phyloP scores from a whole-genome alignment of 2,329 filamentous ascomycete species.

The Penicillium sp. region DNA sequence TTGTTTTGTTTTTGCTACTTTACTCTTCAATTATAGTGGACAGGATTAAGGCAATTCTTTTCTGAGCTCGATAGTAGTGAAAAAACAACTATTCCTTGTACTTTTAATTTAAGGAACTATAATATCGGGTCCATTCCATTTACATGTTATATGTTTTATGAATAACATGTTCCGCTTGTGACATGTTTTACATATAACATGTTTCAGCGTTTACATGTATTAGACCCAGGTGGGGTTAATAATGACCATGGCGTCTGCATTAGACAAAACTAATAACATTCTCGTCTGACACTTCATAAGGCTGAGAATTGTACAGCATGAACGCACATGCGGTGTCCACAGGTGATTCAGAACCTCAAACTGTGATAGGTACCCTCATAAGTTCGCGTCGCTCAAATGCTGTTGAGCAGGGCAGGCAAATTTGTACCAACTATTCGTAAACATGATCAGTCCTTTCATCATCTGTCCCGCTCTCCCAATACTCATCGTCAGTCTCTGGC shows the following conservation, averaged over 20 bases:
- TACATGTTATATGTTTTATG: neutral
- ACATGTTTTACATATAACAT: conserved; percentile 1
- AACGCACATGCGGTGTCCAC: no score
- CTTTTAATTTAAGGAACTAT: neutral
- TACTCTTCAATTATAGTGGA: neutral
- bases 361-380: no score
- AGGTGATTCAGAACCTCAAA: no score
- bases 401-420: no score
- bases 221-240: neutral
- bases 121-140: neutral
- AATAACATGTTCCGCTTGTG: neutral
- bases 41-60: neutral
- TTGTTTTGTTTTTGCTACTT: no score
- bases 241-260: neutral
- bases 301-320: no score
- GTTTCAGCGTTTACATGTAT: neutral
- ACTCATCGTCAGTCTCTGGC: no score
- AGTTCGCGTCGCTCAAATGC: no score
- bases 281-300: neutral
- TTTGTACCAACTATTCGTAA: no score
- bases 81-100: neutral
- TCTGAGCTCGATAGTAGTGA: neutral
- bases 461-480: no score
- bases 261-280: neutral
- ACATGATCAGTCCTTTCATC: no score